These are phyloP conservation scores for Metroxylon sagu DNA, from an alignment of 176 grass and related monocot genomes.

Conservation along the genomic window DNA sequence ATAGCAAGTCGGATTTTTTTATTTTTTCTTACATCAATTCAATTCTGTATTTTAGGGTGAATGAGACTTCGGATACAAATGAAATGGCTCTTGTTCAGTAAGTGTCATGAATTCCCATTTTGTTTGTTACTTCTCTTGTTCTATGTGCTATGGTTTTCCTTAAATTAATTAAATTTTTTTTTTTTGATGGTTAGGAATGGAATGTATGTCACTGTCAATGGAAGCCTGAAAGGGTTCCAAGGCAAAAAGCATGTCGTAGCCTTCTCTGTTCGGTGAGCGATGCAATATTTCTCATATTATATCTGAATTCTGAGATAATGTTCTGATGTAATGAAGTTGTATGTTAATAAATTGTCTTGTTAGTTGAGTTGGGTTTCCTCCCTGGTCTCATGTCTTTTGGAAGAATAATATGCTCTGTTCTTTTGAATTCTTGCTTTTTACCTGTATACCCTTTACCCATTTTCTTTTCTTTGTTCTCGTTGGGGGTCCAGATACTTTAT, in stretches of 20 bases:
- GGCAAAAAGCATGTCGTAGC: constrained; percentile 67
- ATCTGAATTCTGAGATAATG: neutral
- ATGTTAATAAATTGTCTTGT: too few relatives aligned
- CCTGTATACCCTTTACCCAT: too few relatives aligned
- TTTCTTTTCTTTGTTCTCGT: too few relatives aligned
- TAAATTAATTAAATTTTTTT: constrained; percentile 1
- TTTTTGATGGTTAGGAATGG: constrained; percentile 37
- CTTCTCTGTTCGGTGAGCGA: constrained; percentile 62
- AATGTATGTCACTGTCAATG: constrained; percentile 69
- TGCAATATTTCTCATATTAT: constrained; percentile 11
- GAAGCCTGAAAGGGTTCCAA: constrained; percentile 85
- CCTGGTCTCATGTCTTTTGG: too few relatives aligned
- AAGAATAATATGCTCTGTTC: too few relatives aligned
- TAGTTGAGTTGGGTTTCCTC: too few relatives aligned
- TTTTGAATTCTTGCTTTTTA: too few relatives aligned
- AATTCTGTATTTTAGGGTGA: constrained; percentile 41
- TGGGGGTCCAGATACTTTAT: too few relatives aligned
- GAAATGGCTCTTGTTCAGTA: constrained; percentile 68
- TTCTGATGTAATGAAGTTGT: neutral
- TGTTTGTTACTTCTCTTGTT: constrained; percentile 4
- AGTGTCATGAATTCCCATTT: constrained; percentile 3
- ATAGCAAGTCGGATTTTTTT: neutral
- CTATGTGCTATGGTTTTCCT: constrained; percentile 8
- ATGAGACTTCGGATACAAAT: constrained; percentile 50
- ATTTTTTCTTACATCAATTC: neutral